Base-by-base conservation (phyloP, 805 yeast species). In the Debaryomyces prosopidis region DNA sequence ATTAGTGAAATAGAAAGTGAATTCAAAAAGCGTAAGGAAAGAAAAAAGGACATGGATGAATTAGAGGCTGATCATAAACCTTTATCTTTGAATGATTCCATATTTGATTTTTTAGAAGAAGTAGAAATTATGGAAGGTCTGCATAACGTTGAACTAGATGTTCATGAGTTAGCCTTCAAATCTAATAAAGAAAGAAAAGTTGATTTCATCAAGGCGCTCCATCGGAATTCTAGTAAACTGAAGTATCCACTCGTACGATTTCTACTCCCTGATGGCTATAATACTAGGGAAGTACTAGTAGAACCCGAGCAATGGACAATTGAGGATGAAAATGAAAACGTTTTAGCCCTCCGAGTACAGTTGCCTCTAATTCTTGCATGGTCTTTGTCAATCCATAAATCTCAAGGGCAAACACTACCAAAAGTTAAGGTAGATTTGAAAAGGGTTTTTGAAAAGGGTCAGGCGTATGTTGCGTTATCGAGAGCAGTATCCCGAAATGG, bases 331-430 rank as follows among this genome's bases (percentile, higher is more conserved):
- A 68, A 75, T 18, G 89, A 85, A 16, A 73, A 73, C 7, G 80
- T 85, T 0, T 53, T 89, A 11, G 96, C 88, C 0, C 74, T 85
- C 1, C 73, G 97, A 55, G 72, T 75, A 0, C 99, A 94, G 59
- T 54, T 94, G 2, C 99, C 99, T 0, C 68, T 94, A 43, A 83
- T 92, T 55, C 69, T 91, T n/a, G 96, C 99, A 0, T 94, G 98
- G 97, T 90, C 99, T 0, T 66, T 94, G 36, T 90, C 97, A 0
- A 91, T 94, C 37, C 99, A 94, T 62, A 92, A 94, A 67, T 84
- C 97, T 0, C 99, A 92, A 63, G 99, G 99, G 1, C 98, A 94
- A 62, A 91, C 98, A 1, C 48, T 62, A 35, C 62, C 59, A 1
- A 90, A 65, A 96, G 99, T 10, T 91, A 92, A 65, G 87, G 96